phyloP scores from a whole-genome alignment of 2,329 filamentous ascomycete genomes.

The Scolecobasidium constrictum region DNA sequence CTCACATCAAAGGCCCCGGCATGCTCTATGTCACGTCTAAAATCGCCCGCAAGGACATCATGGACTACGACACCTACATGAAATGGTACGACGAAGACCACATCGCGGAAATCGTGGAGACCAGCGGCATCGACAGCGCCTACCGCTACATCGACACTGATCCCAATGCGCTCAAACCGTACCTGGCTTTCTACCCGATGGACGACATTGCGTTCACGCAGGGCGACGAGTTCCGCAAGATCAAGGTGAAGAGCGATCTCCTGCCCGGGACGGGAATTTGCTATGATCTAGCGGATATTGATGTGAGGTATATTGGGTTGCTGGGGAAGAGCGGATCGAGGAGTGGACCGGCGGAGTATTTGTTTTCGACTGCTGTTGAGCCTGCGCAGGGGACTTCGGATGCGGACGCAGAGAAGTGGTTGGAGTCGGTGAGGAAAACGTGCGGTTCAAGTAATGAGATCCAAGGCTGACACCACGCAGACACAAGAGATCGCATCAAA shows the following conservation, averaged over 20 bases:
- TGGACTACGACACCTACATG: constrained; percentile 21
- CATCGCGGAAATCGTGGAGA: constrained; percentile 26
- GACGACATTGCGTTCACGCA: constrained; percentile 24
- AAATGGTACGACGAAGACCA: constrained; percentile 31
- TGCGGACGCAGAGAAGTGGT: not conserved
- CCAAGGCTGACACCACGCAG: not conserved
- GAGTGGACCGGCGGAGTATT: constrained; percentile 11
- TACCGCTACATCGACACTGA: constrained; percentile 22
- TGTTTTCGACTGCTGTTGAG: constrained; percentile 2
- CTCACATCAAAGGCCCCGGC: constrained; percentile 19
- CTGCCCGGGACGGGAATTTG: constrained; percentile 17
- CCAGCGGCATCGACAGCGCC: constrained; percentile 21
- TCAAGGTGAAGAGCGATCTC: constrained; percentile 22
- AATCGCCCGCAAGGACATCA: constrained; percentile 18
- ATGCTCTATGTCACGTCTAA: constrained; percentile 21
- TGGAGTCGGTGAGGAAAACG: not conserved
- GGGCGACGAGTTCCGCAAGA: constrained; percentile 23
- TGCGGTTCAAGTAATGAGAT: not conserved
- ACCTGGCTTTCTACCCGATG: constrained; percentile 27
- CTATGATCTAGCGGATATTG: constrained; percentile 22
- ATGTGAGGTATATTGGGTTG: constrained; percentile 18
- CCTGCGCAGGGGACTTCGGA: not conserved
- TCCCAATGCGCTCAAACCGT: constrained; percentile 20
- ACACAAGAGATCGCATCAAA: constrained; percentile 6
- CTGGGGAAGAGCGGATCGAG: constrained; percentile 13